phyloP scores from a whole-genome alignment of 148 eudicot genomes.

The Vaccinium corymbosum region DNA sequence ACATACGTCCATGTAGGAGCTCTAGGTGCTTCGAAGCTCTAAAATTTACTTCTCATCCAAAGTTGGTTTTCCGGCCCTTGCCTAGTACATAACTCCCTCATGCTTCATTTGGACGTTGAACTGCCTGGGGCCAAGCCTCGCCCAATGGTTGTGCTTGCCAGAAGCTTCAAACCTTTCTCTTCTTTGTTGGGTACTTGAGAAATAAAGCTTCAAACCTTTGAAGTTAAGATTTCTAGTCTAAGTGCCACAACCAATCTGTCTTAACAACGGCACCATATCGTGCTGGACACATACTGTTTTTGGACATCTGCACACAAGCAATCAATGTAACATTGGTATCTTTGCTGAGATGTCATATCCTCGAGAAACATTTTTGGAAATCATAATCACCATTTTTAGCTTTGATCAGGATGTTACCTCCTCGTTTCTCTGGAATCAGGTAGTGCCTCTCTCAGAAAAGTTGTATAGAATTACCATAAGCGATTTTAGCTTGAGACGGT shows the following conservation, averaged over 20 bases:
- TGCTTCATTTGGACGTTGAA: neutral
- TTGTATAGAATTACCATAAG: no score
- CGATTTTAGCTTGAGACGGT: no score
- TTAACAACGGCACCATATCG: no score
- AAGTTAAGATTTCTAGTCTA: neutral
- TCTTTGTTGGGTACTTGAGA: no score
- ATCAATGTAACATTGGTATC: neutral
- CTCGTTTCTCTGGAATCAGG: neutral
- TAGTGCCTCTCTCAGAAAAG: no score
- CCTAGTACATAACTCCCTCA: neutral
- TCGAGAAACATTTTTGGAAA: neutral
- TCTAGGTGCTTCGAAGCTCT: neutral
- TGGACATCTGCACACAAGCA: neutral
- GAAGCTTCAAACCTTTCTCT: no score
- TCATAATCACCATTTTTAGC: neutral
- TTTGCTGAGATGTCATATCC: neutral
- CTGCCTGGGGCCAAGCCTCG: slow-evolving; percentile 18
- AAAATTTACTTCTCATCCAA: neutral
- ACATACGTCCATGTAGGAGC: neutral
- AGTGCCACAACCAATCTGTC: neutral
- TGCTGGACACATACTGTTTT: neutral
- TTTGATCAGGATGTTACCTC: neutral
- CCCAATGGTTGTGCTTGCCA: no score
- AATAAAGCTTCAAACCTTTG: neutral
- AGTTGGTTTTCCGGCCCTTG: neutral